Evolutionary conservation across 768 basidiomycete genomes (phyloP), one percentile per base, ranked within the genome.

Genomic region (Gyrodon lividus): DNA sequence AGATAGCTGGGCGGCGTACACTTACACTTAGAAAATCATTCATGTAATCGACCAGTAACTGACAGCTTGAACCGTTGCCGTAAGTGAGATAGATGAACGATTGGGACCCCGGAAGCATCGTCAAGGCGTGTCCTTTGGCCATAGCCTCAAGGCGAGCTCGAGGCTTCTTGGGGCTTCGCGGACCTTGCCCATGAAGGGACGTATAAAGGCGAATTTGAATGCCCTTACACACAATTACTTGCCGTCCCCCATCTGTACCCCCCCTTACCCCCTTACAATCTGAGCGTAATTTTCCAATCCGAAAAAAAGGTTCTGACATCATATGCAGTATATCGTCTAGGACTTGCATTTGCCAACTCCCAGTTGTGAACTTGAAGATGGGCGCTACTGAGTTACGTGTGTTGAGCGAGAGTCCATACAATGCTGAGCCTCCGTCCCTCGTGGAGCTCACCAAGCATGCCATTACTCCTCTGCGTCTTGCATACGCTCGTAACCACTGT

Each of bases 401-500:
- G n/a, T 40, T 63, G 24, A 58, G 61, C 28, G 44, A 71, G 6
- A 59, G 76, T 7, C 87, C 87, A 2, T 82, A 81, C 71, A 89
- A 89, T 61, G 86, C 87, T 16, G 87, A 91, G 56, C 83, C 87
- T 1, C 69, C 74, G 2, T 74, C 77, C 16, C 74, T 89, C 12
- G 76, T 82, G 17, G 78, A 83, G 57, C 83, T 83, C 59, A 38
- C 56, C 26, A 60, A 50, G 43, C 52, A 67, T 19, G 62, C 75
- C 6, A 52, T 80, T 50, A 89, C 87, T 0, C 86, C 87, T 1
- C 76, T 79, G 46, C 77, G 78, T 40, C 72, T 84, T n/a, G 73
- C 83, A 9, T 91, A 87, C 59, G 81, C 80, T 52, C 80, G 88
- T 30, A 89, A 89, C 59, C 87, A 89, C 59, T 81, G 86, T 40